Conservation (phyloP, 805 yeast species). For the Cyberlindnera euphorbiae region DNA sequence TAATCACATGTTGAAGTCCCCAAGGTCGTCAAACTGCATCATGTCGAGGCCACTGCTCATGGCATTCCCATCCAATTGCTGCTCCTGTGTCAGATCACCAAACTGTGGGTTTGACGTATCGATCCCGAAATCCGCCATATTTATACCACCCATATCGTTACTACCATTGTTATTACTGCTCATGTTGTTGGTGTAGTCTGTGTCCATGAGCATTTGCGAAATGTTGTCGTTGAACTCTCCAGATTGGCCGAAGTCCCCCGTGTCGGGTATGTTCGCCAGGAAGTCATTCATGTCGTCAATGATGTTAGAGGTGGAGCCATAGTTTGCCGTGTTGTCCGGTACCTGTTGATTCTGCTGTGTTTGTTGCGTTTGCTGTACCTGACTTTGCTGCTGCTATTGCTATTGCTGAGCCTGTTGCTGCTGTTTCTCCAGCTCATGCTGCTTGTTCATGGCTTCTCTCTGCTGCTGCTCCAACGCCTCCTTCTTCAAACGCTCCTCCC, state of each 20-base stretch:
- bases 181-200: neutral
- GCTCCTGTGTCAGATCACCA: no score
- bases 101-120: no score
- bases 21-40: neutral
- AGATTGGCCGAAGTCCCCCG: conserved; percentile 25
- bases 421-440: neutral
- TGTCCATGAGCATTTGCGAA: conserved; percentile 22
- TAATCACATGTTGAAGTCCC: conserved; percentile 8
- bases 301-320: conserved; percentile 10
- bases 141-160: conserved; percentile 6
- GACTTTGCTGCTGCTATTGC: conserved; percentile 6
- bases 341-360: conserved; percentile 6
- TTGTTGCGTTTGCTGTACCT: conserved; percentile 5
- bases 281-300: conserved; percentile 27
- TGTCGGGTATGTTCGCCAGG: conserved; percentile 27
- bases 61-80: neutral
- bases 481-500: conserved; percentile 9
- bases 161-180: no score
- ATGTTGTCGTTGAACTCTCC: conserved; percentile 22
- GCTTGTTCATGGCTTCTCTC: neutral
- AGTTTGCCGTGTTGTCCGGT: neutral
- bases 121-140: neutral
- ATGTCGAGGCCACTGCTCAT: no score
- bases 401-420: conserved; percentile 2
- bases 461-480: conserved; percentile 1